Base-by-base conservation (phyloP, 1,139 yeast species). In the Suhomyces chickasaworum region DNA sequence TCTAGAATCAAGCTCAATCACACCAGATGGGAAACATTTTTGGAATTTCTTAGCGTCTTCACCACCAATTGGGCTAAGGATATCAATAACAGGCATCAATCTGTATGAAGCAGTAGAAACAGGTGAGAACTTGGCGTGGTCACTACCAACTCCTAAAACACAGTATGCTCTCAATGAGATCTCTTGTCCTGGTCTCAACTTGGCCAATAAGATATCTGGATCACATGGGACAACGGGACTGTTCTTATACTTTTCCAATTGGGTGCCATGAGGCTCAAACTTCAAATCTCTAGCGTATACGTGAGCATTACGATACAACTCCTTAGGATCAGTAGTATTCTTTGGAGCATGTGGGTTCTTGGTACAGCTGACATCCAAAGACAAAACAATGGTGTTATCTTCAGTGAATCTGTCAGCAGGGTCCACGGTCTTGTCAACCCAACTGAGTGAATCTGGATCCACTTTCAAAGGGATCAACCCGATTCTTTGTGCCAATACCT, bases 51-150 rank as follows among this genome's bases (percentile, higher is more conserved):
- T 64, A 3, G 98, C 98, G 47, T 80, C 78, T 4, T 78, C 83
- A 3, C 97, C 98, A 1, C 69, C 73, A 52, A 93, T 88, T 39
- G 95, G 90, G 53, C 81, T 69, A 42, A 73, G 65, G 43, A 93
- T 89, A 53, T 88, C 84, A 61, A 93, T 93, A 17, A 83, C 85
- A n/a, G 99, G 99, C 74, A 95, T 71, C 60, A 93, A 77, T 69
- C 99, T 81, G 71, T 93, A 93, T n/a, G 97, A 87, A 2, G 99
- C 98, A 22, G 99, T 93, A 22, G 96, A 81, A 9, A 93, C 99
- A 3, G 99, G 99, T 7, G 97, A 89, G 65, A 89, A 93, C 68
- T 93, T 93, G 53, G 99, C 98, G 66, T 93, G 99, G 64, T 93
- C 99, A 29, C 89, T 73, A 44, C 99, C 99, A 53, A 89, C 73